Evolutionary conservation across 1,284 basidiomycete genomes (phyloP), one percentile per base, ranked within the genome.

Genomic region (Ceratorhiza oryzae-sativae): DNA sequence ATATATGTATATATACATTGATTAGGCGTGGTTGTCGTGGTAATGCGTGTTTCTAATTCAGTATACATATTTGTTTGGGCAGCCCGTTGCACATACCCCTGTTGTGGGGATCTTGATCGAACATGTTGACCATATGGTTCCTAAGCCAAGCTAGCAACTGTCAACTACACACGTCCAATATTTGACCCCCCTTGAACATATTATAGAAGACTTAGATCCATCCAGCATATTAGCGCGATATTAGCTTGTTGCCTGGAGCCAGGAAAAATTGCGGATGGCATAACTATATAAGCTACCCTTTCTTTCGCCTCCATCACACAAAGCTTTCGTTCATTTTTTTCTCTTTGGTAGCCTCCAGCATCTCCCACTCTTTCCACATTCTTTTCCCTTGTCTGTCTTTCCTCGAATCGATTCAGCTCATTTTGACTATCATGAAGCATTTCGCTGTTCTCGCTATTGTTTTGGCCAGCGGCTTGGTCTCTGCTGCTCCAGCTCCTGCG

Each of bases 1-100:
- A n/a, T n/a, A n/a, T n/a, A n/a, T n/a, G n/a, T n/a, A n/a, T n/a
- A n/a, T n/a, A n/a, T n/a, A n/a, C n/a, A n/a, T n/a, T n/a, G n/a
- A n/a, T n/a, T n/a, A n/a, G n/a, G n/a, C n/a, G n/a, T 30, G 51
- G 65, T 68, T 68, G 65, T 68, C 65, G 9, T 68, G 65, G 65
- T 56, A 41, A 68, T 68, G n/a, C n/a, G n/a, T n/a, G 30, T 36
- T 49, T 27, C 32, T 20, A 65, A 53, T 42, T 42, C 23, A 32
- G 18, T 15, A 15, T 34, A 41, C 30, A 20, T 18, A 20, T 23
- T 53, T 23, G 41, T 32, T 36, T 56, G 51, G 53, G 3, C 15
- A 60, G 34, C n/a, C 12, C 18, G 51, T 68, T 25, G 51, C 65
- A 68, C 56, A 68, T 39, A 56, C 51, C 25, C 62, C 23, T 12